phyloP scores from a whole-genome alignment of 1,284 basidiomycete genomes.

The Trametes polyzona region DNA sequence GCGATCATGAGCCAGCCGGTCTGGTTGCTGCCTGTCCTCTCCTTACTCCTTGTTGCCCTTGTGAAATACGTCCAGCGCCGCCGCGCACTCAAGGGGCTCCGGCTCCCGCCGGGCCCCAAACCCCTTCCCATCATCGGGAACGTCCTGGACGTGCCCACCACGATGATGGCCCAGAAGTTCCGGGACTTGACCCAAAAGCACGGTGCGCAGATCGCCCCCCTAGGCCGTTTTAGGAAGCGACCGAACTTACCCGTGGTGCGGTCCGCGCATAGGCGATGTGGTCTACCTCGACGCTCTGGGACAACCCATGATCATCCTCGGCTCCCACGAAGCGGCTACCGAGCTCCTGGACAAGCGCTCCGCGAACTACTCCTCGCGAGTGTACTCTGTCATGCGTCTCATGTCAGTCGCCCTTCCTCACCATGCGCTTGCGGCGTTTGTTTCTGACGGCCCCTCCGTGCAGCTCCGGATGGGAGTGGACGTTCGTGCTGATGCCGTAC shows the following conservation, averaged over 20 bases:
- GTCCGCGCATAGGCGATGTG: slow-evolving; percentile 21
- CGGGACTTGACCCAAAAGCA: slow-evolving; percentile 12
- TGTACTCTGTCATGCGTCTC: slow-evolving; percentile 12
- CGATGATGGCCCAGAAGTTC: slow-evolving; percentile 18
- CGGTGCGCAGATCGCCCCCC: slow-evolving; percentile 4
- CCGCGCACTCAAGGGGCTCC: slow-evolving; percentile 1
- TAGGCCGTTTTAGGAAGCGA: neutral
- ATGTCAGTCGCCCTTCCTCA: slow-evolving; percentile 12
- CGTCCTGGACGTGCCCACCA: slow-evolving; percentile 22
- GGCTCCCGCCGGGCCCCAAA: slow-evolving; percentile 25
- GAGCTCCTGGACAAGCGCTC: slow-evolving; percentile 29
- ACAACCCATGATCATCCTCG: slow-evolving; percentile 11
- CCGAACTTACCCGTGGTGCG: neutral
- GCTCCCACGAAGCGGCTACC: slow-evolving; percentile 14
- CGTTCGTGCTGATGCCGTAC: slow-evolving; percentile 21
- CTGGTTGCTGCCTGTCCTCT: slow-evolving; percentile 7
- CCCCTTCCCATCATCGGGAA: slow-evolving; percentile 30
- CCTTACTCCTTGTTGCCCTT: neutral
- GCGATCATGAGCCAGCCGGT: slow-evolving; percentile 5
- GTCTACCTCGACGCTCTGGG: slow-evolving; percentile 23
- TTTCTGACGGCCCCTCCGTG: no score
- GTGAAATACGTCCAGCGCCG: slow-evolving; percentile 1
- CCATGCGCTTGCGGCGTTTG: neutral
- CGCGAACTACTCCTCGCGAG: slow-evolving; percentile 23
- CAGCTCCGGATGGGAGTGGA: slow-evolving; percentile 21